Percentiles rank a stretch among this genome's conserved stretches.
These are phyloP conservation scores for Quercus agrifolia DNA, from an alignment of 306 rosid species.

Conservation along the genomic window DNA sequence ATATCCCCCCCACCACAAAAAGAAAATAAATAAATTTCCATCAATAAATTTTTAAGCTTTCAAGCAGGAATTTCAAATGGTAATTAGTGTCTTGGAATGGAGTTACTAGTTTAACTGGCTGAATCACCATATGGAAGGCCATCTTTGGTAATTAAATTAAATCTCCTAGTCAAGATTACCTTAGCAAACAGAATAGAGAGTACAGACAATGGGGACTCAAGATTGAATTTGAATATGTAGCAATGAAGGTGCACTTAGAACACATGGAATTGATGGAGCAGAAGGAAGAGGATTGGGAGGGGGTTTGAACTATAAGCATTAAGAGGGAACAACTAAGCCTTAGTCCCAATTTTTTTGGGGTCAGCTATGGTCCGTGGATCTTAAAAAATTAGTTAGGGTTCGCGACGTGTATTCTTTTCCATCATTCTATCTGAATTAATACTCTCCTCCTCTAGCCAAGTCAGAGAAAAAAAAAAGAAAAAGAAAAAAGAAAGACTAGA, in stretches of 20 bases:
- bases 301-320: background rate
- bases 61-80: background rate
- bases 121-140: background rate
- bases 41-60: background rate
- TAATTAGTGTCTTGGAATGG: background rate
- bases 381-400: too few species aligned
- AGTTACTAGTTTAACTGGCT: background rate
- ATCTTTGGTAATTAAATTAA: background rate
- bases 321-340: background rate
- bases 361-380: too few species aligned
- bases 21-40: too few species aligned
- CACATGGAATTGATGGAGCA: background rate
- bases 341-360: too few species aligned
- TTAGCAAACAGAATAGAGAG: background rate
- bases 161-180: background rate
- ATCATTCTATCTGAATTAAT: too few species aligned
- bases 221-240: background rate
- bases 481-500: slow-evolving; percentile 18
- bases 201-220: background rate
- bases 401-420: too few species aligned
- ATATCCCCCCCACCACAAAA: background rate
- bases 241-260: background rate
- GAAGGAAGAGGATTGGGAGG: background rate
- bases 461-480: background rate
- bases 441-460: too few species aligned